phyloP scores from a whole-genome alignment of 2,329 filamentous ascomycete genomes.

The Arachnomyces sp. region DNA sequence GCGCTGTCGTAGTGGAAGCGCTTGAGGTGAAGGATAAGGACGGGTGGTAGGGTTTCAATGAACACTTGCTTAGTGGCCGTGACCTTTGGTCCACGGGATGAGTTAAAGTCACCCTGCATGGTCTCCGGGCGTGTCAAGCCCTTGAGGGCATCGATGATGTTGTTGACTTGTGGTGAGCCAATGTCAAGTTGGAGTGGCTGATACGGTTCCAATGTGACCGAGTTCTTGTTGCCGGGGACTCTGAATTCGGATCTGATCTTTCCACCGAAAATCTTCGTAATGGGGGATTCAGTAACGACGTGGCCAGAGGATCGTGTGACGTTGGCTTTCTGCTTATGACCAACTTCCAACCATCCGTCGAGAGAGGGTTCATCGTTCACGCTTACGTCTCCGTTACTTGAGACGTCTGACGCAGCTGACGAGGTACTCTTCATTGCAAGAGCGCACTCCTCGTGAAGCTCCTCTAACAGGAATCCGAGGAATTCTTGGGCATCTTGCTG shows the following conservation, averaged over 20 bases:
- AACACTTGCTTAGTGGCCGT: constrained; percentile 88
- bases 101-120: constrained; percentile 75
- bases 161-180: constrained; percentile 73
- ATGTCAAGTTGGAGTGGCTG: constrained; percentile 94
- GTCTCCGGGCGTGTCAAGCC: constrained; percentile 75
- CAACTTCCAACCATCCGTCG: constrained; percentile 89
- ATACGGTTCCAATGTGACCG: constrained; percentile 86
- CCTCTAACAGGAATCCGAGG: constrained; percentile 82
- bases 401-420: constrained; percentile 35
- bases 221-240: constrained; percentile 78
- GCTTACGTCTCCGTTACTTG: constrained; percentile 34
- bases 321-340: constrained; percentile 78
- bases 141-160: constrained; percentile 84
- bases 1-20: constrained; percentile 91
- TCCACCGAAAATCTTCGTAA: constrained; percentile 92
- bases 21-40: constrained; percentile 91
- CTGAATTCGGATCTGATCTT: constrained; percentile 82
- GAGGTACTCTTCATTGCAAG: constrained; percentile 57
- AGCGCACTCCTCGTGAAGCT: constrained; percentile 85
- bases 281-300: constrained; percentile 63
- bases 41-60: constrained; percentile 82
- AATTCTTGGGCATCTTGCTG: constrained; percentile 99
- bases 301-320: constrained; percentile 78
- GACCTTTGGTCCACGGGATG: constrained; percentile 65
- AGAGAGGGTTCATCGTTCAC: constrained; percentile 32